A percentile compares a stretch with the other conserved stretches of the same genome.
Evolutionary conservation across 2,329 filamentous ascomycete species (phyloP).

Genomic region (Knoxdaviesia capensis): DNA sequence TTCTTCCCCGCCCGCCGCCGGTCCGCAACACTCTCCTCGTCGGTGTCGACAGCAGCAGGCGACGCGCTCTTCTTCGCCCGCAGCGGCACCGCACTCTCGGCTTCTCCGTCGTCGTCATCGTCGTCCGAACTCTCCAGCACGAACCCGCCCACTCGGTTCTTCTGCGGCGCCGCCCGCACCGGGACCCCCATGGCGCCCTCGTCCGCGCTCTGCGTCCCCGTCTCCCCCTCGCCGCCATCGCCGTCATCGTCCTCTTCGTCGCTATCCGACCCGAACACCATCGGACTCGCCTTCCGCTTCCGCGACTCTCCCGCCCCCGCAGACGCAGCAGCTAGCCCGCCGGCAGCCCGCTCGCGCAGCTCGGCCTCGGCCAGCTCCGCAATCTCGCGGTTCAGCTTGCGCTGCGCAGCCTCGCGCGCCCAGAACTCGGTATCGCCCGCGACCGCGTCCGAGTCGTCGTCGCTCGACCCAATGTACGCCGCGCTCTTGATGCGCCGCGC

Average conservation of each 20-base stretch:
- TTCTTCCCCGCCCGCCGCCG: no score
- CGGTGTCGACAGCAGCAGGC: no score
- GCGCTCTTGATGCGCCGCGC: constrained; percentile 65
- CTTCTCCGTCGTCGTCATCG: background rate
- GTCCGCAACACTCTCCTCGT: no score
- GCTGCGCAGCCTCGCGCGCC: constrained; percentile 41
- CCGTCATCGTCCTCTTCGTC: constrained; percentile 1
- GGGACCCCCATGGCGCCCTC: constrained; percentile 1
- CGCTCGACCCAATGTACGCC: constrained; percentile 60
- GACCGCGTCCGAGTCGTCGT: constrained; percentile 75
- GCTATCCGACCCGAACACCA: constrained; percentile 1
- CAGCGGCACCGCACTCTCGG: no score
- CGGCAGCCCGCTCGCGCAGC: background rate
- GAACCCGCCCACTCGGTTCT: constrained; percentile 2
- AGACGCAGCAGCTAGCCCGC: background rate
- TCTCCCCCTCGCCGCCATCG: background rate
- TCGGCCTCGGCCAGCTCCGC: background rate
- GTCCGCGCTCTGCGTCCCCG: background rate
- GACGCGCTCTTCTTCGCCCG: no score
- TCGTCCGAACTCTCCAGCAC: constrained; percentile 3
- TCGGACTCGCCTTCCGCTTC: constrained; percentile 3
- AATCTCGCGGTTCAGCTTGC: constrained; percentile 5
- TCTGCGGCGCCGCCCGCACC: background rate
- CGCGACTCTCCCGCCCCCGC: background rate
- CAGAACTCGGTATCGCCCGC: constrained; percentile 55